These are phyloP conservation scores for Macroventuria anomochaeta DNA, from an alignment of 2,329 filamentous ascomycete species.

Conservation along the genomic window DNA sequence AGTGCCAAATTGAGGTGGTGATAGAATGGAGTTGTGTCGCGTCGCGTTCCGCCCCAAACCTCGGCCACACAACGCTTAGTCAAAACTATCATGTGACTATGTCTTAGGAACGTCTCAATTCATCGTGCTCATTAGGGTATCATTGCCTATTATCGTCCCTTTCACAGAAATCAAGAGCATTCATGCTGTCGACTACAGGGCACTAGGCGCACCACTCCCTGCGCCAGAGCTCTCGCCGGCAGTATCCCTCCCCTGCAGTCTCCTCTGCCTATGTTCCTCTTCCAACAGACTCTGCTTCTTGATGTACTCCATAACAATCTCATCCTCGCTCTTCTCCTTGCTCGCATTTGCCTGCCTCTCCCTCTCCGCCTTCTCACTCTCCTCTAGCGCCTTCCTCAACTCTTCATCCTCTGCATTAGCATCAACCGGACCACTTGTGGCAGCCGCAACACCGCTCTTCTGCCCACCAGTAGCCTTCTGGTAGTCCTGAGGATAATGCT, in stretches of 20 bases:
- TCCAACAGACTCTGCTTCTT: slow-evolving; percentile 77
- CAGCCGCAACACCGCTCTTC: slow-evolving; percentile 9
- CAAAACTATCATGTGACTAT: no score
- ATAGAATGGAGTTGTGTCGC: no score
- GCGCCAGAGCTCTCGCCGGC: slow-evolving; percentile 12
- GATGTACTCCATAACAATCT: slow-evolving; percentile 76
- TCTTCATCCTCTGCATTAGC: slow-evolving; percentile 27
- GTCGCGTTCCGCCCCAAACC: no score
- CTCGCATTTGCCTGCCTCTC: slow-evolving; percentile 51
- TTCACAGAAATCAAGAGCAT: no score
- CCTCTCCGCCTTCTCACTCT: slow-evolving; percentile 37
- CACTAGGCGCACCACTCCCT: neutral
- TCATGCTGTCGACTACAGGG: neutral
- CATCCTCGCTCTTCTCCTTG: slow-evolving; percentile 66
- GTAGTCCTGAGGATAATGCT: slow-evolving; percentile 28
- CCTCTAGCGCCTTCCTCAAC: slow-evolving; percentile 35
- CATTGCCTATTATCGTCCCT: no score
- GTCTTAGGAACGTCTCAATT: no score
- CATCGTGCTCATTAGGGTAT: neutral
- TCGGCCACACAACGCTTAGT: no score
- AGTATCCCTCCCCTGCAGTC: slow-evolving; percentile 9
- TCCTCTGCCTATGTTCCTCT: slow-evolving; percentile 42
- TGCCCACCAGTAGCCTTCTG: slow-evolving; percentile 15
- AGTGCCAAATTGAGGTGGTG: no score
- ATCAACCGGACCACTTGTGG: neutral